Evolutionary conservation across 164 flowering plant species (phyloP).

Genomic region (Aristolochia contorta): DNA sequence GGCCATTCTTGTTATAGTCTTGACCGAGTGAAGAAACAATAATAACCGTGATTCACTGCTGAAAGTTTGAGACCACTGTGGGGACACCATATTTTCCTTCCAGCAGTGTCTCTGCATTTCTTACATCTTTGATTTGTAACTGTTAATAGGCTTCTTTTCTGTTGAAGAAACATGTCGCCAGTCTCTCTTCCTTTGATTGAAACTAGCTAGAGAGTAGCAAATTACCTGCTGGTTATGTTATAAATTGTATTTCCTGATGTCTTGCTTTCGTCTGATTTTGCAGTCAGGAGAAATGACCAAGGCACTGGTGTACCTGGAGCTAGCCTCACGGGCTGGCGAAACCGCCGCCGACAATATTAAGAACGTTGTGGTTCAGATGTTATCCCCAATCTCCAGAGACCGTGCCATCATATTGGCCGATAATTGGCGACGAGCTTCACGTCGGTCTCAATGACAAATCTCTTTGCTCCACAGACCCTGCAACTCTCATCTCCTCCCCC

Average conservation of each 20-base stretch:
- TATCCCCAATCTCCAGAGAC: slow-evolving; percentile 45
- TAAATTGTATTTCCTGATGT: background rate
- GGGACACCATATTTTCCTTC: background rate
- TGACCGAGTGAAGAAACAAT: no score
- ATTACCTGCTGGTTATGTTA: background rate
- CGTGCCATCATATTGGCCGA: slow-evolving; percentile 51
- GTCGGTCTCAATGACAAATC: slow-evolving; percentile 26
- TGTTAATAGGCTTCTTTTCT: background rate
- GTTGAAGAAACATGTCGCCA: background rate
- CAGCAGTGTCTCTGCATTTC: background rate
- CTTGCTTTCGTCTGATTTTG: background rate
- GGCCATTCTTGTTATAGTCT: no score
- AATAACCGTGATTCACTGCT: no score
- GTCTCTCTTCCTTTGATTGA: background rate
- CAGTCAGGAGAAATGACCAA: slow-evolving; percentile 74
- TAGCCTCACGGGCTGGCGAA: slow-evolving; percentile 84
- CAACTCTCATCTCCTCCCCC: background rate
- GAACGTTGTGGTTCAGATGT: slow-evolving; percentile 52
- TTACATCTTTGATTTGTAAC: background rate
- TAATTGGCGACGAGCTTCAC: slow-evolving; percentile 61
- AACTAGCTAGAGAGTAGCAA: background rate
- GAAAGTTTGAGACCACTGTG: no score
- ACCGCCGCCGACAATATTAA: slow-evolving; percentile 56
- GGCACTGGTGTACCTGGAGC: slow-evolving; percentile 79
- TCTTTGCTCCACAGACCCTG: no score